Evolutionary conservation across 2,329 filamentous ascomycete species (phyloP), one percentile per base, ranked within the genome.

Genomic region (Calonectria leucothoes): DNA sequence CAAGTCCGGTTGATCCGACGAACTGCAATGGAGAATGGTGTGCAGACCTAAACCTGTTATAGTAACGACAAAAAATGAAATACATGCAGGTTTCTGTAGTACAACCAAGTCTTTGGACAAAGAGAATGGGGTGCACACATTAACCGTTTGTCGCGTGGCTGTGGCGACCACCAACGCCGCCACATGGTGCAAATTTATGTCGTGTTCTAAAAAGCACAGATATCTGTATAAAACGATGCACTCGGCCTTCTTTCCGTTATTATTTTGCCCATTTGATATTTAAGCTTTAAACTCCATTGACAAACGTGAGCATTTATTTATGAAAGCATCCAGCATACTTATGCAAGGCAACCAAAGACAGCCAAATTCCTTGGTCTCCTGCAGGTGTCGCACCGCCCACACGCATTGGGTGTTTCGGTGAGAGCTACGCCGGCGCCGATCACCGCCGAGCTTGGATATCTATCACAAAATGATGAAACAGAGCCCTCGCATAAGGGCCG

Each of bases 331-430:
- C 6, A 45, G 20, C n/a, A 23, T 23, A 45, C 8, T 45, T 45
- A 23, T 45, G 42, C 42, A 23, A 45, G 42, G 0, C n/a, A 23
- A 23, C 11, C 70, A 3, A 78, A 82, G 12, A 86, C 82, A 45
- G 42, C 42, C 42, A 45, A 42, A 86, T 83, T 7, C 85, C 85
- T 23, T 85, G 84, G 64, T 70, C 72, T 27, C 71, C 71, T 15
- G 68, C 71, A 25, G 74, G 69, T 4, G 71, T 33, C 12, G 61
- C 48, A 20, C 70, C 70, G 10, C 73, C 70, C 14, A 75, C 51
- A n/a, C 23, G 42, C 42, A 17, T 23, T 12, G n/a, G 42, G 42
- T 4, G 42, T 45, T 12, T 45, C 42, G 42, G 42, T 45, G 42
- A 45, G 42, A 14, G 42, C 42, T 45, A 12, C 8, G 6, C 42